Evolutionary conservation across 768 basidiomycete species (phyloP).

Genomic region (Leccinum boreale): DNA sequence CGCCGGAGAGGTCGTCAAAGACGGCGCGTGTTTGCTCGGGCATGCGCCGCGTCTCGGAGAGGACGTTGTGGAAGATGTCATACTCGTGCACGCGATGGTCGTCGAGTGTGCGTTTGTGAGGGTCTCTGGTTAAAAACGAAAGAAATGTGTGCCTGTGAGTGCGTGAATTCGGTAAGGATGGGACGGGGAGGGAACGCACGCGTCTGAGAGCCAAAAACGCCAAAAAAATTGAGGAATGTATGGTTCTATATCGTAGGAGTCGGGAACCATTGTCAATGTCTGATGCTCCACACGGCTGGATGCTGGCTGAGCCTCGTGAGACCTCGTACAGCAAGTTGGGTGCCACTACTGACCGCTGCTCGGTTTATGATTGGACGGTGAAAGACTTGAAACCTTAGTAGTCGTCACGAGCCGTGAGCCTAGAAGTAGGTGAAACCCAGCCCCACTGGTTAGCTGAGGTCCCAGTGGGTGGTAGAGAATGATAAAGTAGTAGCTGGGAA

Average conservation of each 20-base stretch:
- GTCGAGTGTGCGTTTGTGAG: constrained; percentile 28
- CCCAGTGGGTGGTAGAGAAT: neutral
- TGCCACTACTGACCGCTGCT: neutral
- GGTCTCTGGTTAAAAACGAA: constrained; percentile 16
- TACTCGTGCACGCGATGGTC: constrained; percentile 48
- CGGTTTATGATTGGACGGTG: neutral
- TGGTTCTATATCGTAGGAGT: constrained; percentile 25
- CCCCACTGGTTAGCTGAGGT: neutral
- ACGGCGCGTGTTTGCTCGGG: constrained; percentile 35
- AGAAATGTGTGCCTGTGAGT: neutral
- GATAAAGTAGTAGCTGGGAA: neutral
- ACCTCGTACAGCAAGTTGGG: constrained; percentile 1
- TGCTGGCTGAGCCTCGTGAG: neutral
- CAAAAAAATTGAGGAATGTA: constrained; percentile 48
- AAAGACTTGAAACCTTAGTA: neutral
- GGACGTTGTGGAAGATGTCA: constrained; percentile 48
- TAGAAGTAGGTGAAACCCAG: neutral
- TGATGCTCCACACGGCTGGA: neutral
- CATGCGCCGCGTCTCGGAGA: constrained; percentile 42
- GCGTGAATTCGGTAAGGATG: neutral
- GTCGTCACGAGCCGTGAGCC: neutral
- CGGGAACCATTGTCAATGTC: neutral
- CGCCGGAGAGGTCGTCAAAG: constrained; percentile 40
- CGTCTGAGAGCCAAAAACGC: constrained; percentile 47
- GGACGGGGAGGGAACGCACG: constrained; percentile 28